A percentile compares a stretch with the other conserved stretches of the same genome.
phyloP scores from a whole-genome alignment of 2,329 filamentous ascomycete species.

The Diplodia corticola region DNA sequence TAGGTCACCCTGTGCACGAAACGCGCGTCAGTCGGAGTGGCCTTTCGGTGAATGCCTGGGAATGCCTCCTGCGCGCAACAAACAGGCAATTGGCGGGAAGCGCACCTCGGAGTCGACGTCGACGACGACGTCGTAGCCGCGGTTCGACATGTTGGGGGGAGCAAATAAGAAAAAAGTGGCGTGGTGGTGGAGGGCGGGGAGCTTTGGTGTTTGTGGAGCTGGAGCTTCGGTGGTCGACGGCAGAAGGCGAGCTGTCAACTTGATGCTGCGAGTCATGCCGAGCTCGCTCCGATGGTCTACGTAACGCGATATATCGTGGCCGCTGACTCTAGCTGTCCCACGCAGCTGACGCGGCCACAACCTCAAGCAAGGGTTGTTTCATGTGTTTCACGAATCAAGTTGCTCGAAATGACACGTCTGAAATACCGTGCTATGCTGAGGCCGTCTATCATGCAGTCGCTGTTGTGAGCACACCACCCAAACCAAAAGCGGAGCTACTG shows the following conservation, averaged over 20 bases:
- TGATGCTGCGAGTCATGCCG: constrained; percentile 22
- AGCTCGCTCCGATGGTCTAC: neutral
- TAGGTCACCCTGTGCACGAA: constrained; percentile 77
- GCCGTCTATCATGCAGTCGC: constrained; percentile 21
- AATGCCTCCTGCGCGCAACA: neutral
- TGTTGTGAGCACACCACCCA: constrained; percentile 8
- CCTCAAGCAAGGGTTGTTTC: neutral
- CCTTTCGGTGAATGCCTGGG: neutral
- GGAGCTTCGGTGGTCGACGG: constrained; percentile 12
- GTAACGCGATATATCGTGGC: neutral
- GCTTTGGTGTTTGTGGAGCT: constrained; percentile 6
- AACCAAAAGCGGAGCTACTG: neutral
- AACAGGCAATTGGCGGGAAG: neutral
- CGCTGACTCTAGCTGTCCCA: neutral
- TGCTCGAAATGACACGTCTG: no score
- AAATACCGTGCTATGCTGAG: neutral
- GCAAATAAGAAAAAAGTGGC: neutral
- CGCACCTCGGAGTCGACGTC: constrained; percentile 92
- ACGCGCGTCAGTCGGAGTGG: constrained; percentile 24
- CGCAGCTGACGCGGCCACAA: neutral
- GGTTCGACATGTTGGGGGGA: constrained; percentile 64
- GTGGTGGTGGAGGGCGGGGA: neutral
- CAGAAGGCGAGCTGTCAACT: constrained; percentile 23
- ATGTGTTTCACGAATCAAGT: neutral
- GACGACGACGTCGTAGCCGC: constrained; percentile 96